Conservation (phyloP, 805 yeast genomes). For the Hanseniaspora vineae region DNA sequence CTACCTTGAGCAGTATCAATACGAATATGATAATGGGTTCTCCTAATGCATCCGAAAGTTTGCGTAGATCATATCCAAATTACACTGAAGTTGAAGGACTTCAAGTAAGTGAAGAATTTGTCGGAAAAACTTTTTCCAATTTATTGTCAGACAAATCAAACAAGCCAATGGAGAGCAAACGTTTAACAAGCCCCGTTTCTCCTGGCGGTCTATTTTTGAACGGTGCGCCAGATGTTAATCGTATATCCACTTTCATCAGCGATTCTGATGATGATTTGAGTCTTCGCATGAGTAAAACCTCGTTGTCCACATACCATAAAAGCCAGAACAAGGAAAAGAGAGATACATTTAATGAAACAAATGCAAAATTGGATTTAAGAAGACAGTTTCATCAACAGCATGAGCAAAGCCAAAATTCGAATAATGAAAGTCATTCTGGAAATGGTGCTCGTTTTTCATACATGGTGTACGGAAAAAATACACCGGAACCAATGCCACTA, state of each 20-base stretch:
- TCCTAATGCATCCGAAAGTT: no score
- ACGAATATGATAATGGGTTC: no score
- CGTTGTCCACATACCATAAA: background rate
- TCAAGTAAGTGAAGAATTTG: no score
- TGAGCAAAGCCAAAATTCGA: background rate
- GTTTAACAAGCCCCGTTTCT: no score
- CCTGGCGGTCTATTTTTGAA: background rate
- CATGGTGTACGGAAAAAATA: slow-evolving; percentile 2
- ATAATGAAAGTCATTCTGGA: background rate
- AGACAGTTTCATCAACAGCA: slow-evolving; percentile 3
- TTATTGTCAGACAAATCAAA: no score
- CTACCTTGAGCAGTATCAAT: no score
- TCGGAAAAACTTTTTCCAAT: no score
- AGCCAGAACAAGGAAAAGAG: background rate
- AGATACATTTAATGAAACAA: background rate
- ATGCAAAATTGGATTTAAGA: slow-evolving; percentile 2
- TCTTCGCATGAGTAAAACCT: background rate
- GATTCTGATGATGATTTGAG: background rate
- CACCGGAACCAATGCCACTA: background rate
- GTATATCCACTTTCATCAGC: background rate
- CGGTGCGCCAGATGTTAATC: background rate
- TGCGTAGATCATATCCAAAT: no score
- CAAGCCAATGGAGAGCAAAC: no score
- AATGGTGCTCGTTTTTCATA: background rate
- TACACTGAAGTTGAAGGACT: no score